Percentiles rank a stretch among this genome's conserved stretches.
These are phyloP conservation scores for Pseudonectria foliicola DNA, from an alignment of 2,329 filamentous ascomycete species.

Conservation along the genomic window DNA sequence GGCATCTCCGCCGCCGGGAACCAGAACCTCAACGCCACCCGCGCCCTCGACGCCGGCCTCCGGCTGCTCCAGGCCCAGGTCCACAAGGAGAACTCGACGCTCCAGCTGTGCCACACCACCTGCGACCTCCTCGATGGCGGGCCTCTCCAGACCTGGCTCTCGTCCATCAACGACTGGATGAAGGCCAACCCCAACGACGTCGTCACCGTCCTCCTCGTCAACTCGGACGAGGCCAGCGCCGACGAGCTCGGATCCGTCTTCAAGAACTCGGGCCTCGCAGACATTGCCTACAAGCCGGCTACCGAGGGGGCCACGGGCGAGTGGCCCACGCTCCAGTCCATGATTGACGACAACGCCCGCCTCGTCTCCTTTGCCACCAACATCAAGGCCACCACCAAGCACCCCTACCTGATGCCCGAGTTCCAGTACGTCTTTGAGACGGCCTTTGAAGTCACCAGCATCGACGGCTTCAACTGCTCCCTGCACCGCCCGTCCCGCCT, in stretches of 20 bases:
- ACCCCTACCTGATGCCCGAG: conserved; percentile 56
- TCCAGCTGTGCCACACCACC: conserved; percentile 63
- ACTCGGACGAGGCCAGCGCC: conserved; percentile 53
- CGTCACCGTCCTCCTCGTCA: conserved; percentile 67
- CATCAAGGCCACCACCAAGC: conserved; percentile 31
- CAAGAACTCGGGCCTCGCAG: conserved; percentile 50
- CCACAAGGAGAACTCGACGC: conserved; percentile 51
- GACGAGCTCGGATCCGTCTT: conserved; percentile 49
- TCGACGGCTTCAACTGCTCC: conserved; percentile 64
- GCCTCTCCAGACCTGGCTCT: conserved; percentile 55
- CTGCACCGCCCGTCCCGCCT: conserved; percentile 57
- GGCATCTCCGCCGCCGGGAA: conserved; percentile 59
- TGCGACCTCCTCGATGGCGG: conserved; percentile 66
- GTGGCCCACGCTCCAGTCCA: conserved; percentile 66
- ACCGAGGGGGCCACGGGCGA: conserved; percentile 33
- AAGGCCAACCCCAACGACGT: conserved; percentile 65
- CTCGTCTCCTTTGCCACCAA: conserved; percentile 64
- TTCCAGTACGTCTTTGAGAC: conserved; percentile 68
- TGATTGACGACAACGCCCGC: conserved; percentile 59
- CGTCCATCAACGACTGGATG: conserved; percentile 60
- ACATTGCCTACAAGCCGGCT: conserved; percentile 53
- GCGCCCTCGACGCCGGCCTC: conserved; percentile 63
- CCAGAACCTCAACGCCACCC: conserved; percentile 66
- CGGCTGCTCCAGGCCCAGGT: conserved; percentile 67
- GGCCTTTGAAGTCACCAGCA: conserved; percentile 54